Conservation (phyloP, 106 monocot species). For the Allium sativum region DNA sequence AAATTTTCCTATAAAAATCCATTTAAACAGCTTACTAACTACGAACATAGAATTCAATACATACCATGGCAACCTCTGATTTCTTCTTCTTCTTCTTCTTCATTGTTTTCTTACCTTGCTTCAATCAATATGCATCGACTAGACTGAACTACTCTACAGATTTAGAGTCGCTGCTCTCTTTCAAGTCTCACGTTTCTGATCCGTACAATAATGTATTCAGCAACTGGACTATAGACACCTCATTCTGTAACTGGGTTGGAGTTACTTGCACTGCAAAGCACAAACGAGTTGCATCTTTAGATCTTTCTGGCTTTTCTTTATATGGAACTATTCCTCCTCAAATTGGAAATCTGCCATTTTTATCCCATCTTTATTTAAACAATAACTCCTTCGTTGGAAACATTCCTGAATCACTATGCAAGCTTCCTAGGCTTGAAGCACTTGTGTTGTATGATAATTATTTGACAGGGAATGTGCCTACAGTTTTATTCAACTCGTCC, state of each 20-base stretch:
- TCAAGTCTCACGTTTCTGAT: slow-evolving; percentile 22
- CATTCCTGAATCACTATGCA: slow-evolving; percentile 10
- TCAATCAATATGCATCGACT: not conserved
- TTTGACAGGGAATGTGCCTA: slow-evolving; percentile 11
- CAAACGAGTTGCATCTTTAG: slow-evolving; percentile 2
- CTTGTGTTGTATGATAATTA: slow-evolving; percentile 1
- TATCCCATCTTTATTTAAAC: not conserved
- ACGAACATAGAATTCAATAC: no score
- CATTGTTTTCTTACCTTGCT: not conserved
- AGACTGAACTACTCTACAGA: not conserved
- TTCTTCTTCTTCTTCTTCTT: no score
- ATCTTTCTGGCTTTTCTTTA: slow-evolving; percentile 4
- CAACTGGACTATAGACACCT: slow-evolving; percentile 6
- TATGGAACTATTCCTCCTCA: slow-evolving; percentile 9
- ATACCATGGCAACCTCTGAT: no score
- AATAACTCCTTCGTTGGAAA: slow-evolving; percentile 4
- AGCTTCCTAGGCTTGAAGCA: slow-evolving; percentile 3
- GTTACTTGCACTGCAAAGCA: slow-evolving; percentile 5
- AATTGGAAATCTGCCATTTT: slow-evolving; percentile 13
- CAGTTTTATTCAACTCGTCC: slow-evolving; percentile 12
- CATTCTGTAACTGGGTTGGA: slow-evolving; percentile 16
- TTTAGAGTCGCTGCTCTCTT: slow-evolving; percentile 13
- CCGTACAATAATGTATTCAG: slow-evolving; percentile 11
- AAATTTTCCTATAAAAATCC: no score
- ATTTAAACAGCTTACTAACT: no score